These are phyloP conservation scores for Lizonia empirigonia DNA, from an alignment of 2,329 filamentous ascomycete genomes.

Conservation along the genomic window DNA sequence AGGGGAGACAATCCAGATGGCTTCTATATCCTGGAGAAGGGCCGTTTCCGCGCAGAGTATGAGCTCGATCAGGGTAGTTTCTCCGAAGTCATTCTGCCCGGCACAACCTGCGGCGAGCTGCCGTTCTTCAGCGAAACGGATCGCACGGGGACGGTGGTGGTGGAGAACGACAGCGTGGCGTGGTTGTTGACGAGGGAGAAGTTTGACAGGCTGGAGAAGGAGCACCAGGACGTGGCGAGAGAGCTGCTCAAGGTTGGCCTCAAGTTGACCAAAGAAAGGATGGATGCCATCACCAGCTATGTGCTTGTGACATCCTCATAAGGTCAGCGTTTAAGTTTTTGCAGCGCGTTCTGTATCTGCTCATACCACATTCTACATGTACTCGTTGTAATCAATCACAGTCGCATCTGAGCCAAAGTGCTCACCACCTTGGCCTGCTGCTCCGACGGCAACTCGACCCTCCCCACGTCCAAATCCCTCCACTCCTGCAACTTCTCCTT, in stretches of 20 bases:
- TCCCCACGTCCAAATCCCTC: constrained; percentile 2
- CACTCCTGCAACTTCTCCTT: constrained; percentile 12
- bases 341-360: neutral
- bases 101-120: constrained; percentile 92
- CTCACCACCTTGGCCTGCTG: neutral
- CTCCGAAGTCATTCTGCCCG: constrained; percentile 89
- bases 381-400: neutral
- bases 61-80: constrained; percentile 86
- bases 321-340: no score
- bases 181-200: constrained; percentile 77
- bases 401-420: neutral
- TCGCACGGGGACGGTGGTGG: constrained; percentile 83
- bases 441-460: neutral
- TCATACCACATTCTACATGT: neutral
- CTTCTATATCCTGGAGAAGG: constrained; percentile 89
- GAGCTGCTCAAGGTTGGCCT: constrained; percentile 87
- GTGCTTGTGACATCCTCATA: constrained; percentile 44
- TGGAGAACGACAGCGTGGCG: constrained; percentile 78
- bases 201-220: constrained; percentile 74
- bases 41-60: constrained; percentile 89
- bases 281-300: constrained; percentile 68
- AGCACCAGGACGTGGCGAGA: constrained; percentile 76
- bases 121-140: constrained; percentile 94
- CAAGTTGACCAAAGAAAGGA: constrained; percentile 92
- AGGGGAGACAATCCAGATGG: constrained; percentile 76